Evolutionary conservation across 257 asterid species (phyloP), one percentile per base, ranked within the genome.

Genomic region (Echium plantagineum): DNA sequence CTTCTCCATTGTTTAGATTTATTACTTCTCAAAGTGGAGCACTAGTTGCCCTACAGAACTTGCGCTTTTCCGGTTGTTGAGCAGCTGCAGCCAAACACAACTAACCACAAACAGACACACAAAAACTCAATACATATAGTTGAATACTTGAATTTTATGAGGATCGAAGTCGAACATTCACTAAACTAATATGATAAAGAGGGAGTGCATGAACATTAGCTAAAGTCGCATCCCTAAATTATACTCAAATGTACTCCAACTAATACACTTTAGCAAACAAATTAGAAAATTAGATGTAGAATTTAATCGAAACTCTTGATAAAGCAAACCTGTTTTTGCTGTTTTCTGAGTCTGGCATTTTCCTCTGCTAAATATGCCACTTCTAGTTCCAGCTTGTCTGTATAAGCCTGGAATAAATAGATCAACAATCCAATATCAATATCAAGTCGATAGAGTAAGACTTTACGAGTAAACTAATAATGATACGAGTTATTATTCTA

Each of bases 261-360:
- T 35, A 7, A 35, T 35, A 9, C 46, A 35, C 13, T 31, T 7
- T 35, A 35, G 46, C 46, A 35, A 35, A 35, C 46, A 7, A 7
- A 35, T 3, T 13, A 35, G 12, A 9, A 35, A 35, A 35, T 35
- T 7, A 35, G 10, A 61, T 58, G 18, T 15, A 42, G 54, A 58
- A 64, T 57, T 58, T 5, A 54, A 22, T 55, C n/a, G n/a, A 42
- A 10, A 10, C 17, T 10, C 13, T 3, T 12, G 28, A 57, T 20
- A 10, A 18, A 38, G 9, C 3, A 21, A 21, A 82, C 94, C 96
- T 85, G 75, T 67, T 77, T 71, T 51, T 81, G 94, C 30, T 82
- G 83, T 58, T 81, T 74, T 68, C 67, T 85, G 73, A 88, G 90
- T 64, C 67, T 79, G 42, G 86, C 83, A 71, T 85, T 88, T 66